A percentile compares a stretch with the other conserved stretches of the same genome.
phyloP scores from a whole-genome alignment of 176 grass and related monocot species.

The Musa acuminata region DNA sequence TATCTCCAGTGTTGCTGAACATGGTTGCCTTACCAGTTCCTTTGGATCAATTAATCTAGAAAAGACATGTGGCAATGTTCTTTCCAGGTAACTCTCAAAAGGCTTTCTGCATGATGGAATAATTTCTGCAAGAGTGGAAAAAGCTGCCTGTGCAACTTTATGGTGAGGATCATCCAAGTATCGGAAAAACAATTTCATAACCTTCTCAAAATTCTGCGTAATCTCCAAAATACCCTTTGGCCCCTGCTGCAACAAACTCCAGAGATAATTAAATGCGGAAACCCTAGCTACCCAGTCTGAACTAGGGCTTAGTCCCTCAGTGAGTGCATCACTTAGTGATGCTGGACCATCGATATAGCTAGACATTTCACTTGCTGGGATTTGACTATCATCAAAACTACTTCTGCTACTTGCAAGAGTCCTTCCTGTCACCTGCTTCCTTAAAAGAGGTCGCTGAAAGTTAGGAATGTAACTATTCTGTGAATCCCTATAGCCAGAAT shows the following conservation, averaged over 20 bases:
- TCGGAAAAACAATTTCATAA: constrained; percentile 95
- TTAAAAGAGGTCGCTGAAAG: constrained; percentile 94
- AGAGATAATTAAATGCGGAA: constrained; percentile 86
- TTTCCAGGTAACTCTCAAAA: constrained; percentile 83
- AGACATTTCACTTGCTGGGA: constrained; percentile 48
- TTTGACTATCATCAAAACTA: constrained; percentile 69
- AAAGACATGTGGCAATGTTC: constrained; percentile 86
- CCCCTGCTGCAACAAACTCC: constrained; percentile 75
- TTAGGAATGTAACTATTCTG: constrained; percentile 67
- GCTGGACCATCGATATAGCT: constrained; percentile 60
- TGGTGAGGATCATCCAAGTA: constrained; percentile 99
- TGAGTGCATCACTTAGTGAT: constrained; percentile 74
- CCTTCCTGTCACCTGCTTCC: constrained; percentile 85
- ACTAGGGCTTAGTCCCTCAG: constrained; percentile 84
- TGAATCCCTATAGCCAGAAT: constrained; percentile 58
- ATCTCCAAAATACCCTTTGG: constrained; percentile 85
- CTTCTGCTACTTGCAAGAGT: constrained; percentile 49
- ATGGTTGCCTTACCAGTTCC: constrained; percentile 82
- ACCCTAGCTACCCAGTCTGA: constrained; percentile 87
- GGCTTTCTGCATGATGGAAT: constrained; percentile 92
- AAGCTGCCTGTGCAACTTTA: constrained; percentile 84
- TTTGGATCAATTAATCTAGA: constrained; percentile 88
- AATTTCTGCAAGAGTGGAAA: constrained; percentile 80
- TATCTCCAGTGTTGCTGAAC: constrained; percentile 63
- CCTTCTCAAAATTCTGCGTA: constrained; percentile 89